A percentile compares a stretch with the other conserved stretches of the same genome.
Conservation (phyloP, 805 yeast genomes). For the Cyberlindnera mycetangii region DNA sequence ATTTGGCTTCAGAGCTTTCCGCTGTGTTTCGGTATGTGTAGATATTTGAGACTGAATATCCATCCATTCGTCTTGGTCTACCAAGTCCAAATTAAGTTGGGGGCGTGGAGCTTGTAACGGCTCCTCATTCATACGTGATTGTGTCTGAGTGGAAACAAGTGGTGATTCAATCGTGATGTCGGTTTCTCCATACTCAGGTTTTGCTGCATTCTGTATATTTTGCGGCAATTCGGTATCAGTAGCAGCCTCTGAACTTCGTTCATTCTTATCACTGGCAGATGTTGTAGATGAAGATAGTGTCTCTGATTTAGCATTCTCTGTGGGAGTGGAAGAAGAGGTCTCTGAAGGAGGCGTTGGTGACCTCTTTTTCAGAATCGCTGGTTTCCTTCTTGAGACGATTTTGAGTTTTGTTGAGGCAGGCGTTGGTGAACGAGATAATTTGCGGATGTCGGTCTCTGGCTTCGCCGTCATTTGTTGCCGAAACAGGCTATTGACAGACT, state of each 20-base stretch:
- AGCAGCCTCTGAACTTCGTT: not conserved
- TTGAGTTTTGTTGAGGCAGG: slow-evolving; percentile 23
- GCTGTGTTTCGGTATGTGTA: slow-evolving; percentile 8
- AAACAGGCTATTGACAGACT: slow-evolving; percentile 28
- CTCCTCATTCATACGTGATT: too few relatives aligned
- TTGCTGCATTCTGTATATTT: too few relatives aligned
- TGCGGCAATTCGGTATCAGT: too few relatives aligned
- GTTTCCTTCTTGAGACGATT: slow-evolving; percentile 20
- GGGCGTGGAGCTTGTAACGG: not conserved
- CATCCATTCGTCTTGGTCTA: slow-evolving; percentile 12
- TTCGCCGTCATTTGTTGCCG: slow-evolving; percentile 20
- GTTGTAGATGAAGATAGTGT: not conserved
- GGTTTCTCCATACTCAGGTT: too few relatives aligned
- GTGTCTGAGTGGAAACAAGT: too few relatives aligned
- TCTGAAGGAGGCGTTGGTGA: slow-evolving; percentile 5
- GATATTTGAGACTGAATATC: slow-evolving; percentile 11
- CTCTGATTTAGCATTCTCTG: not conserved
- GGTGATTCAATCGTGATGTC: too few relatives aligned
- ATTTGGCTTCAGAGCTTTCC: not conserved
- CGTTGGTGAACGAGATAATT: slow-evolving; percentile 12
- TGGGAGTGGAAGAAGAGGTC: not conserved
- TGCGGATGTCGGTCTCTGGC: slow-evolving; percentile 3
- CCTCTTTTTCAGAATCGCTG: slow-evolving; percentile 3
- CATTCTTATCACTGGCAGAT: not conserved
- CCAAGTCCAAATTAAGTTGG: not conserved